Base-by-base conservation (phyloP, 2,329 filamentous ascomycete genomes). In the Gnomoniopsis sp. region DNA sequence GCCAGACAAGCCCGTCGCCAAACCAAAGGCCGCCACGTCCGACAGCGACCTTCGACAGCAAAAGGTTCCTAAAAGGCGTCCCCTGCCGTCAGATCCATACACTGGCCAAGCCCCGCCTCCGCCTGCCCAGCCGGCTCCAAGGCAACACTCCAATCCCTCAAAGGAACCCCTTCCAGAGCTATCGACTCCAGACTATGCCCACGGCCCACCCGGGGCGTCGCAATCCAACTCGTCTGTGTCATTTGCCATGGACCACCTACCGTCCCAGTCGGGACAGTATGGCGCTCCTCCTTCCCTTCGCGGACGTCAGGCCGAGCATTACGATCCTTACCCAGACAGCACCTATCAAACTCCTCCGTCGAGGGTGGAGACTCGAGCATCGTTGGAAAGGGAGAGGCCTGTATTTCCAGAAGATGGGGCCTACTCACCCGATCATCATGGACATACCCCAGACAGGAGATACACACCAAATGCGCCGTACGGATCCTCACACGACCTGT, bases 11-110 rank as follows among this genome's bases (percentile, higher is more conserved):
- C 76, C 80, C 1, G 75, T 75, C 8, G 80, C 84, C 61, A 87
- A 84, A 69, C 75, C 81, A 59, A 84, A 75, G 66, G 70, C 73
- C 46, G 65, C 72, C 51, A 62, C 70, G 22, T 63, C 75, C 6
- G 74, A 74, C 33, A 64, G 66, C 46, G 71, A 72, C 38, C 63
- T 55, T 68, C 58, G 81, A 51, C 77, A 81, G 65, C 78, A 80
- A 65, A 81, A 84, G 26, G 81, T 85, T 49, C 85, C 96, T 49
- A 96, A 93, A 77, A 84, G 93, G 65, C 84, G 93, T 36, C 93
- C 93, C 21, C 76, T 97, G 43, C 93, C 93, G 0, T 87, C 85
- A 1, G 90, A 95, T 69, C 91, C 91, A 15, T 83, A 89, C 61
- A 80, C 82, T 54, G 75, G 82, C 63, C 79, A 84, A 64, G 70